These are phyloP conservation scores for Schizonepeta tenuifolia DNA, from an alignment of 257 asterid genomes.

Conservation along the genomic window DNA sequence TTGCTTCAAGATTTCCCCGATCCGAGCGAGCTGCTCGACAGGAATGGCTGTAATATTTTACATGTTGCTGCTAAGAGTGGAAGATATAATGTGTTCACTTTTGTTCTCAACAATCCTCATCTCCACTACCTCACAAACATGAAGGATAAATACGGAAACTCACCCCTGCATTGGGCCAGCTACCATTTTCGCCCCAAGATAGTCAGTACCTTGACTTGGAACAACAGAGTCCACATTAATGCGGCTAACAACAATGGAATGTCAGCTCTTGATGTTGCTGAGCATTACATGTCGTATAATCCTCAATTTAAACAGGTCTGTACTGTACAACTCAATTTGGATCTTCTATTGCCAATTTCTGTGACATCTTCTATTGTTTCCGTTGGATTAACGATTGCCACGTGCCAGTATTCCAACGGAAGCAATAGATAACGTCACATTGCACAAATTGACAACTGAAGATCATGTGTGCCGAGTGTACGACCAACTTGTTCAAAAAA, in stretches of 20 bases:
- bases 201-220: conserved; percentile 39
- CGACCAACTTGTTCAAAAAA: no score
- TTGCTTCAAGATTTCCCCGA: conserved; percentile 39
- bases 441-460: no score
- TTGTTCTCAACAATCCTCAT: conserved; percentile 35
- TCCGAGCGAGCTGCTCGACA: conserved; percentile 38
- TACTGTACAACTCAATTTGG: no score
- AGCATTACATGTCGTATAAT: neutral
- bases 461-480: no score
- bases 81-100: conserved; percentile 25
- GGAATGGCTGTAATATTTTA: conserved; percentile 31
- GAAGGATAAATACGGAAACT: conserved; percentile 40
- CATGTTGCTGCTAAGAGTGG: conserved; percentile 47
- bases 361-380: no score
- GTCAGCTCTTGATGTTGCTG: conserved; percentile 47
- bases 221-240: conserved; percentile 34
- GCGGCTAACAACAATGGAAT: conserved; percentile 32
- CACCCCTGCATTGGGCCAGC: conserved; percentile 44
- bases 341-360: no score
- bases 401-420: no score
- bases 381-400: no score
- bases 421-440: no score
- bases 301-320: conserved; percentile 30
- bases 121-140: conserved; percentile 36
- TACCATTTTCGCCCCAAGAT: conserved; percentile 31